Conservation (phyloP, 192 early-diverging fungal species). For the Funneliformis mosseae region DNA sequence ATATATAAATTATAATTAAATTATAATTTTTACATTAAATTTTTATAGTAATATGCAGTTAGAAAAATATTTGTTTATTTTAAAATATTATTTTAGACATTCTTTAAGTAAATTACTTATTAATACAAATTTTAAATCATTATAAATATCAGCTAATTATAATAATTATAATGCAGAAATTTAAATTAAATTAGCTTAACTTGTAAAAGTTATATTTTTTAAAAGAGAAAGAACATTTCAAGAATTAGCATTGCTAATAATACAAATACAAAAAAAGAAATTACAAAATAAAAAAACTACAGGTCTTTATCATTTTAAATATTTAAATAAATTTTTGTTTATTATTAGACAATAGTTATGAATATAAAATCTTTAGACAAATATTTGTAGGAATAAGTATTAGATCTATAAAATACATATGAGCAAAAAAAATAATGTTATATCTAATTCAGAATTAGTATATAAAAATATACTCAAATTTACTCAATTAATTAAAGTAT, state of each 20-base stretch:
- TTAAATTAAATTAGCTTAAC: neutral
- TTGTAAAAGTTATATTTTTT: neutral
- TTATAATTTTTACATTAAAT: neutral
- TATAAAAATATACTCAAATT: neutral
- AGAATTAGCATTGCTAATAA: neutral
- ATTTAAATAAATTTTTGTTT: neutral
- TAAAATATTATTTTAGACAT: neutral
- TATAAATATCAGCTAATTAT: neutral
- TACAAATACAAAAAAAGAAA: neutral
- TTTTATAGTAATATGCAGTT: neutral
- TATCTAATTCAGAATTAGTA: neutral
- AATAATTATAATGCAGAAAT: neutral
- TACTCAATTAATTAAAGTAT: neutral
- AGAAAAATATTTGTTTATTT: neutral
- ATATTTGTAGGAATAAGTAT: neutral
- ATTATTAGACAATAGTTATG: neutral
- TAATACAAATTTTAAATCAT: neutral
- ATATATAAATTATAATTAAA: neutral
- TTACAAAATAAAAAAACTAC: neutral
- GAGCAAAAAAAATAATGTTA: neutral
- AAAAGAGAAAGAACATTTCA: neutral
- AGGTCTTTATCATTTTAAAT: neutral
- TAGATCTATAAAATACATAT: neutral
- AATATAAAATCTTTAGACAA: conserved; percentile 8
- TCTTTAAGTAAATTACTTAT: neutral